Evolutionary conservation across 768 basidiomycete genomes (phyloP).

Genomic region (Lactarius sp.): DNA sequence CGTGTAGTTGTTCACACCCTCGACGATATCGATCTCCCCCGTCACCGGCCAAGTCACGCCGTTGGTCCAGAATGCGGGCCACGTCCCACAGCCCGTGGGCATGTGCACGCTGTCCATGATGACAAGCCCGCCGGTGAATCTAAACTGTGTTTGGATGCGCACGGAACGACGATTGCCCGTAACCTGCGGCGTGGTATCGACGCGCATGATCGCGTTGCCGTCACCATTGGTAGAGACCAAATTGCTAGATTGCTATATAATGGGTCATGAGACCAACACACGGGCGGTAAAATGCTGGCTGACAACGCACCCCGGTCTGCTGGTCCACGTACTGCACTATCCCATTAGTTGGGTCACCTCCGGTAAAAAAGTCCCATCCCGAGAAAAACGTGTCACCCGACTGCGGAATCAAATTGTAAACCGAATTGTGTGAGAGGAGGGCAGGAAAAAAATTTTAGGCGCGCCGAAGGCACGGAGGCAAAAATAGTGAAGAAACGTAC

Average conservation of each 20-base stretch:
- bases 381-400: conserved; percentile 73
- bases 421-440: neutral
- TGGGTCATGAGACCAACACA: conserved; percentile 10
- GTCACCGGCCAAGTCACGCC: conserved; percentile 60
- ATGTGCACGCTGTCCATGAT: conserved; percentile 84
- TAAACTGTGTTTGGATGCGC: conserved; percentile 61
- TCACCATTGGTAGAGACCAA: conserved; percentile 61
- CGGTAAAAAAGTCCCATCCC: conserved; percentile 70
- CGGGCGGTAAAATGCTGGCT: neutral
- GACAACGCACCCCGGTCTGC: conserved; percentile 46
- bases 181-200: conserved; percentile 78
- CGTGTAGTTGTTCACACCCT: conserved; percentile 78
- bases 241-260: conserved; percentile 45
- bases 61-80: conserved; percentile 53
- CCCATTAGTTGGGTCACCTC: conserved; percentile 74
- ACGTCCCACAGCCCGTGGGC: conserved; percentile 85
- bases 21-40: conserved; percentile 82
- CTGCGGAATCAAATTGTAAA: conserved; percentile 31
- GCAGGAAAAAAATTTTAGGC: conserved; percentile 8
- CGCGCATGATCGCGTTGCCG: conserved; percentile 81
- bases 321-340: conserved; percentile 62
- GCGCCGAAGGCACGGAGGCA: conserved; percentile 6
- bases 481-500: conserved; percentile 34
- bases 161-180: conserved; percentile 66
- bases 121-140: conserved; percentile 63